Conservation (phyloP, 1,284 basidiomycete species). For the Fomes fomentarius region DNA sequence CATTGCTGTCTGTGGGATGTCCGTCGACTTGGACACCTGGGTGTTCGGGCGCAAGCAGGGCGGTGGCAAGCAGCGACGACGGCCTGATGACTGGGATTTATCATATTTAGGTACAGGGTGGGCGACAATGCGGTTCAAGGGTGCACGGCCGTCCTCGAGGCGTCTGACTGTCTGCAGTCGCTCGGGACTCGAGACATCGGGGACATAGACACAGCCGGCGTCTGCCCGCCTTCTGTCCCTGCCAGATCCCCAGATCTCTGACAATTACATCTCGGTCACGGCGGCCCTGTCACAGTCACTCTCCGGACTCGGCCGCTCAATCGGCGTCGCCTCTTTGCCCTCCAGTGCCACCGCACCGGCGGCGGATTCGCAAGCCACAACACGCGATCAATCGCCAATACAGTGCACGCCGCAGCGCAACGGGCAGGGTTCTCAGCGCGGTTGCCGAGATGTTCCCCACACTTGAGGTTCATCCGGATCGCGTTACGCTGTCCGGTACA, state of each 20-base stretch:
- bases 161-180: no score
- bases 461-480: no score
- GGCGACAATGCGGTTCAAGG: conserved; percentile 1
- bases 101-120: neutral
- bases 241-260: neutral
- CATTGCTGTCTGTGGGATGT: conserved; percentile 3
- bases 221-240: neutral
- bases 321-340: no score
- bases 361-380: neutral
- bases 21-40: conserved; percentile 8
- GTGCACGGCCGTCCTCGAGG: neutral
- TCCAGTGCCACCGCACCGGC: neutral
- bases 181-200: no score
- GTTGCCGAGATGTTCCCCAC: no score
- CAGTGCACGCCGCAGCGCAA: no score
- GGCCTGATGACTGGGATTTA: neutral
- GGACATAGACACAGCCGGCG: no score
- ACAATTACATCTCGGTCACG: no score
- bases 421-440: no score
- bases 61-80: neutral
- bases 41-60: conserved; percentile 4
- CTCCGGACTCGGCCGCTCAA: neutral
- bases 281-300: no score
- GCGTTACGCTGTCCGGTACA: neutral
- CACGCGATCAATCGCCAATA: neutral